Evolutionary conservation across 2,329 filamentous ascomycete genomes (phyloP), one percentile per base, ranked within the genome.

Genomic region (Cyclaneusma minus): DNA sequence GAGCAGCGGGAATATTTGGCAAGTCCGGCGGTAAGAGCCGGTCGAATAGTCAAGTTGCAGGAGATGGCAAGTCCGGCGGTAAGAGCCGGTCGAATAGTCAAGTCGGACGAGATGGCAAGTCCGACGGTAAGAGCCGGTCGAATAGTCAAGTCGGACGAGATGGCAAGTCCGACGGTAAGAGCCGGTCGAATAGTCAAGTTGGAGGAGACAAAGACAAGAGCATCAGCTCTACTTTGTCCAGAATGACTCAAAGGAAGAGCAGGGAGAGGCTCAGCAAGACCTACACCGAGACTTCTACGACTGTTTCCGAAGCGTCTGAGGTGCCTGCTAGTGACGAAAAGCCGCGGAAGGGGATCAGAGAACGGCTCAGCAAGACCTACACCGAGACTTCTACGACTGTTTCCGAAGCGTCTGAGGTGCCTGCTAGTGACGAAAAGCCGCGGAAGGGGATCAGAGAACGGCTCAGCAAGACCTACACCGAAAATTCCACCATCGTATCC

Each of bases 61-160:
- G 74, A 36, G 57, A 56, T 10, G 57, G 69, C 4, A 60, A 54
- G 48, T 38, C 52, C 28, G 38, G 52, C 37, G 50, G 47, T 24
- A 58, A 60, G 37, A 70, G 68, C 36, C 60, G 69, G 8, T 64
- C 69, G 4, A 51, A 50, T 11, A 74, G 69, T 38, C 66, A 72
- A 37, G 60, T 56, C 1, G 64, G 67, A 15, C 69, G 74, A 36
- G 57, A 56, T 10, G 57, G 69, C 4, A 60, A 54, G 48, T 38
- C 52, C 28, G 38, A 52, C 37, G 50, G 47, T 24, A 58, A 60
- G 37, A 70, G 68, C 36, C 60, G 69, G 8, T 64, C 69, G 4
- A 51, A 50, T 11, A 74, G 69, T 38, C 66, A 72, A 37, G 60
- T 56, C 1, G 64, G 67, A 15, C 69, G 74, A 36, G 57, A 56